A percentile compares a stretch with the other conserved stretches of the same genome.
Evolutionary conservation across 192 early-diverging fungal genomes (phyloP).

Genomic region (Coemansia aciculifera): DNA sequence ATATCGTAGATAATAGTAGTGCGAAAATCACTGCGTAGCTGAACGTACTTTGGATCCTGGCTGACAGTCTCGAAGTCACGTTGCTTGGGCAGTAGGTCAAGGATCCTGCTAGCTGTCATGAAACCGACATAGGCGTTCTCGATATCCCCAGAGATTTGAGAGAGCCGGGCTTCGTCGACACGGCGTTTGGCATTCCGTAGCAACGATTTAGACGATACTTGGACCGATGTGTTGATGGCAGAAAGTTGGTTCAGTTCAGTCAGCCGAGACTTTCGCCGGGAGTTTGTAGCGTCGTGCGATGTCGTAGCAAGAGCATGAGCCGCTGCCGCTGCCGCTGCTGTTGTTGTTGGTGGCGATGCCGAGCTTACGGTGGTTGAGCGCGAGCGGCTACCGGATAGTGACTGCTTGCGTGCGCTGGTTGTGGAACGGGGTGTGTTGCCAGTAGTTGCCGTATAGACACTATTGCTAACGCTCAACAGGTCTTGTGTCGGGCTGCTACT

Average conservation of each 20-base stretch:
- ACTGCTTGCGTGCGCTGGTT: conserved; percentile 2
- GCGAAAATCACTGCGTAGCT: conserved; percentile 41
- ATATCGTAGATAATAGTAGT: conserved; percentile 26
- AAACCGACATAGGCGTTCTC: conserved; percentile 47
- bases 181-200: conserved; percentile 29
- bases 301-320: not conserved
- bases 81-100: conserved; percentile 47
- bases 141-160: conserved; percentile 15
- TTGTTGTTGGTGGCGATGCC: not conserved
- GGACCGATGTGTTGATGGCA: conserved; percentile 21
- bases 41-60: conserved; percentile 49
- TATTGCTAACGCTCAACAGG: conserved; percentile 21
- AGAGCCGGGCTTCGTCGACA: conserved; percentile 30
- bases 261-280: conserved; percentile 21
- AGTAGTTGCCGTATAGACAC: not conserved
- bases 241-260: conserved; percentile 32
- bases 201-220: conserved; percentile 27
- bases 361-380: not conserved
- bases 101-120: conserved; percentile 53
- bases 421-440: not conserved
- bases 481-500: conserved; percentile 8
- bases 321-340: not conserved
- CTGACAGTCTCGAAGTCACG: conserved; percentile 46
- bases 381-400: not conserved
- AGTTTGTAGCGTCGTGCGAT: not conserved